Conservation (phyloP, 2,329 filamentous ascomycete genomes). For the Aspergillus sergii region DNA sequence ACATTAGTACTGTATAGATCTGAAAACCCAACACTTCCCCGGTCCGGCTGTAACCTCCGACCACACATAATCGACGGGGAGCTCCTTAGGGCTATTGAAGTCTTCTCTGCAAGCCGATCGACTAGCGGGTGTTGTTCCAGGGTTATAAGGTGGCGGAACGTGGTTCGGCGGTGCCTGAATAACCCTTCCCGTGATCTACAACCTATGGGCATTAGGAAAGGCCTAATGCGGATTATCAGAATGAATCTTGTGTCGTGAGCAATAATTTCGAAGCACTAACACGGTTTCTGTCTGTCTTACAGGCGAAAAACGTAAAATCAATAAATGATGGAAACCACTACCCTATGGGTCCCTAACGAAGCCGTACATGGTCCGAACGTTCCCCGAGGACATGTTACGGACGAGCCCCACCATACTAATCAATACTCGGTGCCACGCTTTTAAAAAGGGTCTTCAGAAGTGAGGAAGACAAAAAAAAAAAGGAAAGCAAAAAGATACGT, state of each 20-base stretch:
- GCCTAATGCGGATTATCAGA: too few relatives aligned
- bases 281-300: too few relatives aligned
- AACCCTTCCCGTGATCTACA: background rate
- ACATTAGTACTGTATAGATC: too few relatives aligned
- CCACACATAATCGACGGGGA: too few relatives aligned
- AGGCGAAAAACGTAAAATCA: fast-evolving
- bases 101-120: background rate
- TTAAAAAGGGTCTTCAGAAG: background rate
- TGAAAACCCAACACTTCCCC: too few relatives aligned
- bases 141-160: background rate
- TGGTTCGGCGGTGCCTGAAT: background rate
- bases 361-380: background rate
- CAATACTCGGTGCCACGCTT: background rate
- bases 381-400: too few relatives aligned
- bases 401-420: background rate
- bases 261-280: too few relatives aligned
- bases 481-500: background rate
- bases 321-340: background rate
- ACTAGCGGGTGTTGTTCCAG: background rate
- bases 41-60: too few relatives aligned
- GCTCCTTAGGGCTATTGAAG: background rate
- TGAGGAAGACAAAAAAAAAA: background rate
- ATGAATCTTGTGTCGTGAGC: too few relatives aligned
- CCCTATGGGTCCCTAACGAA: background rate
- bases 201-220: too few relatives aligned